These are phyloP conservation scores for Glarea lozoyensis DNA, from an alignment of 495 filamentous ascomycete species.

Conservation along the genomic window DNA sequence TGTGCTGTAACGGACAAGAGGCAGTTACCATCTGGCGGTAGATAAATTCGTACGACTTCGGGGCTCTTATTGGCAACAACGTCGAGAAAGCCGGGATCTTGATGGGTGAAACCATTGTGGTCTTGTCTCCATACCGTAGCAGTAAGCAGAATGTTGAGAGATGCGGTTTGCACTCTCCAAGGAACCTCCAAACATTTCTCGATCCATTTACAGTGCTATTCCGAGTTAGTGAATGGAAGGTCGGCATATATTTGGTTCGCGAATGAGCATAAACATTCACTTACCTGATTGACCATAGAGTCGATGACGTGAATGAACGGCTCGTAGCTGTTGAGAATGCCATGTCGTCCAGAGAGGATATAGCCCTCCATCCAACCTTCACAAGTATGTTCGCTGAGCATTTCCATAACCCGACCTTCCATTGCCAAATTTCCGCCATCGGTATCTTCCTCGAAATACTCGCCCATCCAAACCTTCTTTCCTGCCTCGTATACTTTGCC, in stretches of 20 bases:
- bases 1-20: conserved; percentile 61
- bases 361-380: conserved; percentile 75
- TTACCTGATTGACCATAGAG: conserved; percentile 73
- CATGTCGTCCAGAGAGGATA: conserved; percentile 59
- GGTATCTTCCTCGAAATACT: conserved; percentile 62
- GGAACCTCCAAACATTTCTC: conserved; percentile 66
- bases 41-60: conserved; percentile 67
- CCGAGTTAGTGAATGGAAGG: too few species aligned
- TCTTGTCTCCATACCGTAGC: conserved; percentile 71
- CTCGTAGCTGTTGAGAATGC: conserved; percentile 68
- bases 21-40: conserved; percentile 67
- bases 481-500: conserved; percentile 54
- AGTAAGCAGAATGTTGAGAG: conserved; percentile 66
- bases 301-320: conserved; percentile 74
- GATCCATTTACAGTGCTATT: conserved; percentile 73
- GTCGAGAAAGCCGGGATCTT: conserved; percentile 69
- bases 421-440: conserved; percentile 59
- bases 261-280: too few species aligned
- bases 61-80: conserved; percentile 67
- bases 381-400: conserved; percentile 65
- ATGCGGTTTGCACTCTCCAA: conserved; percentile 58
- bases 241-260: too few species aligned
- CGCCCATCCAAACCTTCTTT: conserved; percentile 70
- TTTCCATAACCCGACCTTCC: conserved; percentile 66
- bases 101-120: conserved; percentile 73